These are phyloP conservation scores for Xylariaceae sp. DNA, from an alignment of 2,329 filamentous ascomycete species.

Conservation along the genomic window DNA sequence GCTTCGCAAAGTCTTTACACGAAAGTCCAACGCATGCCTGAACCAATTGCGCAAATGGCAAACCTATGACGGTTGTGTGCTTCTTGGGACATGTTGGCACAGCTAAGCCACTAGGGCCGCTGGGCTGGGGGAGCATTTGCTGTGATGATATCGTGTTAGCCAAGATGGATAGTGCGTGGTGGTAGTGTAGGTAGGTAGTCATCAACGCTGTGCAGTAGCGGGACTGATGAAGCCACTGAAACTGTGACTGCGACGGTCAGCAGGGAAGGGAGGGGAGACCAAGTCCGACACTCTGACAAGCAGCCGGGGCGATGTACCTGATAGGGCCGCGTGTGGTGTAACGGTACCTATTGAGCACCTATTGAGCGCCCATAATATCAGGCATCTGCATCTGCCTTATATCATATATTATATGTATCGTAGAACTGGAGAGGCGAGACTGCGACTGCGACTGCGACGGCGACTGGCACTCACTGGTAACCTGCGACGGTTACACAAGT, in stretches of 20 bases:
- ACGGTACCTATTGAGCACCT: neutral
- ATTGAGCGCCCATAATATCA: neutral
- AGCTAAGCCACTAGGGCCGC: conserved; percentile 10
- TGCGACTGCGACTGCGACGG: too few relatives aligned
- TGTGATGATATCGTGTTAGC: neutral
- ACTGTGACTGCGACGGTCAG: conserved; percentile 21
- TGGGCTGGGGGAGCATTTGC: neutral
- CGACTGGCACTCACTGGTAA: neutral
- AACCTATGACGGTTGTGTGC: neutral
- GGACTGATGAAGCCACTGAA: conserved; percentile 16
- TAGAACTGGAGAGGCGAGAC: too few relatives aligned
- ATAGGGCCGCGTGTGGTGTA: neutral
- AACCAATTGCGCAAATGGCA: neutral
- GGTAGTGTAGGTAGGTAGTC: conserved; percentile 1
- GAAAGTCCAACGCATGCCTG: conserved; percentile 1
- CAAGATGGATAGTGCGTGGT: conserved; percentile 3
- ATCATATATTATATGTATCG: too few relatives aligned
- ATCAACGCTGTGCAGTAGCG: conserved; percentile 15
- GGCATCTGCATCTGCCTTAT: too few relatives aligned
- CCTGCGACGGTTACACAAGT: neutral
- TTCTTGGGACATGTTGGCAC: conserved; percentile 4
- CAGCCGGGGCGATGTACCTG: neutral
- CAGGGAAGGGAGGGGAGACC: conserved; percentile 3
- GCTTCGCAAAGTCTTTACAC: conserved; percentile 6
- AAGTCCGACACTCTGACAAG: conserved; percentile 16